Conservation (phyloP, 2,329 filamentous ascomycete species). For the Fragosphaeria purpurea region DNA sequence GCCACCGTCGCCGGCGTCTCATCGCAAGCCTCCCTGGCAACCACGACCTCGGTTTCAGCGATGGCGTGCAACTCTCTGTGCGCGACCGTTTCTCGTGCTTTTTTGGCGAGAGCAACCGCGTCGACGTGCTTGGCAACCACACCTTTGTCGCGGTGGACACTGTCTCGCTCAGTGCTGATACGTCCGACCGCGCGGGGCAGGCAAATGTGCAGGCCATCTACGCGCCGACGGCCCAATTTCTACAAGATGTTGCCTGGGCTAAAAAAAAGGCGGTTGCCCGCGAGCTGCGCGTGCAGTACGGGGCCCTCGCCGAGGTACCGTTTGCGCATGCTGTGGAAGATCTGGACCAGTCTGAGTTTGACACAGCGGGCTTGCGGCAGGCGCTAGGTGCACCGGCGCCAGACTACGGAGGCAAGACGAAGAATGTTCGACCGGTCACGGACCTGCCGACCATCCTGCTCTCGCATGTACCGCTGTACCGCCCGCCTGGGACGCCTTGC, state of each 20-base stretch:
- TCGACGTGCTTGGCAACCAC: conserved; percentile 90
- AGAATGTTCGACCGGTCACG: conserved; percentile 26
- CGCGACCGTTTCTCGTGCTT: conserved; percentile 75
- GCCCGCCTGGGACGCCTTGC: conserved; percentile 73
- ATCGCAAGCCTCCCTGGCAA: conserved; percentile 86
- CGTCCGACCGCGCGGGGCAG: conserved; percentile 39
- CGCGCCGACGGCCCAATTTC: conserved; percentile 64
- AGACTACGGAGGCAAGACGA: conserved; percentile 20
- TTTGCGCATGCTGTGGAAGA: conserved; percentile 53
- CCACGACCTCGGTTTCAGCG: conserved; percentile 87
- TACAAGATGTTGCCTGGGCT: conserved; percentile 52
- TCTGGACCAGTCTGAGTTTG: conserved; percentile 35
- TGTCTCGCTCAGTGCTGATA: conserved; percentile 70
- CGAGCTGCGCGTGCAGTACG: conserved; percentile 56
- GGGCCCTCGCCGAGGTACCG: conserved; percentile 43
- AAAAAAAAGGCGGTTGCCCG: conserved; percentile 60
- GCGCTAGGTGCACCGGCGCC: background rate
- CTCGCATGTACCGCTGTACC: conserved; percentile 83
- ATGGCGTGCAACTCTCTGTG: conserved; percentile 70
- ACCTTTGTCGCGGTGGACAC: conserved; percentile 88
- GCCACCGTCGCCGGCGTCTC: conserved; percentile 62
- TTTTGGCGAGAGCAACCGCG: conserved; percentile 83
- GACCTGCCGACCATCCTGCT: conserved; percentile 83
- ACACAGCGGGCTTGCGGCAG: conserved; percentile 5
- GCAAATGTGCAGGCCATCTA: conserved; percentile 56